Base-by-base conservation (phyloP, 768 basidiomycete genomes). In the Mycena kentingensis region DNA sequence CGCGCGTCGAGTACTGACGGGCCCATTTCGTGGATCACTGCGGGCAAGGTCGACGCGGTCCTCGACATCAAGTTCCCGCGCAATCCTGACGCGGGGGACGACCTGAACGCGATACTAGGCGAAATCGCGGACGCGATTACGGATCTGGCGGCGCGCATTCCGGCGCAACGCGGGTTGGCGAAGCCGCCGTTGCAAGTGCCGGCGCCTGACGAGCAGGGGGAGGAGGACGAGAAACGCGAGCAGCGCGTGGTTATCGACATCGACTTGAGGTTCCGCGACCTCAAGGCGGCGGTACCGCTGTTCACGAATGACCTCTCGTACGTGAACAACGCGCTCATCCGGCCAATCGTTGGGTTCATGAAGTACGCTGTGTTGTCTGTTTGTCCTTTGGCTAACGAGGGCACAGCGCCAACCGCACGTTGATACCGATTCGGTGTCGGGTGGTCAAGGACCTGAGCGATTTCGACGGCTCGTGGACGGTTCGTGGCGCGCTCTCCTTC, bases 261-360 rank as follows among this genome's bases (percentile, higher is more conserved):
- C 57, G 97, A 98, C 72, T 65, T 99, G 58, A 74, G 97, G 53
- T 98, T 99, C 70, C 79, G 94, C 43, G 97, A 99, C 70, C 65
- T 99, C 65, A 98, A 98, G 71, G 95, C 97, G 34, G 88, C 84
- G 21, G 91, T 99, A 12, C 97, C 97, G 1, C 80, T 96, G 45
- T 98, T 95, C 73, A 85, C 93, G 27, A 79, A 77, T 38, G 91
- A 97, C 64, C 67, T 99, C 51, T 90, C 90, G 37, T 92, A 96
- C 63, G 87, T 91, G 55, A 97, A 96, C 63, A 90, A 87, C 63
- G 97, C 97, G 19, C 73, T 98, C 22, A 88, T 97, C 41, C 70
- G 97, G 61, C 95, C 97, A 3, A 98, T 99, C 57, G 97, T 98
- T 15, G 96, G 93, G 1, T 99, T 99, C 66, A 95, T 98, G 85